Base-by-base conservation (phyloP, 2,329 filamentous ascomycete species). In the Trichoderma koningiopsis region DNA sequence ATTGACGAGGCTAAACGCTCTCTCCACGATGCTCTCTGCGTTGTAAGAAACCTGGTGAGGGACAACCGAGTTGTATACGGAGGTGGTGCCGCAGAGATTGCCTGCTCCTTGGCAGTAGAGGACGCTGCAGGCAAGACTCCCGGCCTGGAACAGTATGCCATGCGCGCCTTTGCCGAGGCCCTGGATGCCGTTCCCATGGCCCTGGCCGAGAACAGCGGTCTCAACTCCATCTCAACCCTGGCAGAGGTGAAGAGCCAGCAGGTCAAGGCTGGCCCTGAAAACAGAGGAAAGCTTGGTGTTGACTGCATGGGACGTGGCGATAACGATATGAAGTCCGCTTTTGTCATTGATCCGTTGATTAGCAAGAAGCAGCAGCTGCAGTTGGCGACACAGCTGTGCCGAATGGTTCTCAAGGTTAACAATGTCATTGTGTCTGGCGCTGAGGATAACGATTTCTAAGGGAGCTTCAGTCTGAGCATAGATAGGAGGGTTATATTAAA, bases 1-100 rank as follows among this genome's bases (percentile, higher is more conserved):
- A 98, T 99, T 79, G 96, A 99, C 78, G 96, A 99, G 83, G 96
- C 96, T 67, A 97, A 97, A 85, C 90, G 96, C 76, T 98, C 96
- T 60, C 87, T 99, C 70, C 96, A 99, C 80, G 96, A 99, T 81
- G 96, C 96, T 70, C 89, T 99, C 62, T 99, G 96, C 79, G 96
- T 99, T 60, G 96, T 99, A 64, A 92, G 96, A 76, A 99, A 99
- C 83, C 86, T 99, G 57, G 96, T 99, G 62, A 89, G 88, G 71
- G 96, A 99, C 82, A 98, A 97, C 85, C 92, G 96, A 71, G 94
- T 99, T 62, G 96, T 99, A 11, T 99, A 99, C 78, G 96, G 96
- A 73, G 96, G 96, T 76, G 96, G 96, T 81, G 93, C 96, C 35
- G 95, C 96, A 59, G 96, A 99, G 81, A 96, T 99, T 79, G 94